Evolutionary conservation across 2,329 filamentous ascomycete species (phyloP).

Genomic region (Diaporthe velutina): DNA sequence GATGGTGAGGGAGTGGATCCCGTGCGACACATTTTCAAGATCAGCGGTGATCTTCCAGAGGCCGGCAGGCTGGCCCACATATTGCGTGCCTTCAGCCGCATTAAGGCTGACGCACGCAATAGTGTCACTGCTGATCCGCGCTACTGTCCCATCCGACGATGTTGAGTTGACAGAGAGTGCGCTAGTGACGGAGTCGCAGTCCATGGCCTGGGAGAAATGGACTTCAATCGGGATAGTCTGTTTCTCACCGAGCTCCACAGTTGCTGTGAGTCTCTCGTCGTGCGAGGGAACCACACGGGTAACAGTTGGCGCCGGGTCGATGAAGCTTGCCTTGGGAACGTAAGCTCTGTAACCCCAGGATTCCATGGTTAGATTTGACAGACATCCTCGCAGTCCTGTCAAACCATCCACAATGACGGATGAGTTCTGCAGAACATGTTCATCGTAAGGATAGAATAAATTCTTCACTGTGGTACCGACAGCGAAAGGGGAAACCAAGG

Average conservation of each 20-base stretch:
- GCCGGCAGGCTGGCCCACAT: conserved; percentile 66
- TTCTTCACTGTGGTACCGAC: conserved; percentile 70
- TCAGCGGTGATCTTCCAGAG: conserved; percentile 66
- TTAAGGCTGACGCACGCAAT: conserved; percentile 59
- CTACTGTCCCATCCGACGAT: conserved; percentile 58
- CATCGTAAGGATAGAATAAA: conserved; percentile 72
- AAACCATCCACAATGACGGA: conserved; percentile 59
- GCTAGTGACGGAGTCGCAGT: conserved; percentile 66
- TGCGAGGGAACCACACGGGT: conserved; percentile 73
- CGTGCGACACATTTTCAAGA: conserved; percentile 69
- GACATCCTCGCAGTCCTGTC: conserved; percentile 65
- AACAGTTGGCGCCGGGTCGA: conserved; percentile 66
- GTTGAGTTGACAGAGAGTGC: conserved; percentile 66
- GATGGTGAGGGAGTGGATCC: conserved; percentile 70
- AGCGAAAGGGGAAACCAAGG: conserved; percentile 69
- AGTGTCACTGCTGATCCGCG: conserved; percentile 57
- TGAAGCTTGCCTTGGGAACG: conserved; percentile 65
- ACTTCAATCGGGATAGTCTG: conserved; percentile 47
- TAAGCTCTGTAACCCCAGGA: conserved; percentile 72
- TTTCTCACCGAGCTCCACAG: conserved; percentile 53
- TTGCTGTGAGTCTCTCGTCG: conserved; percentile 54
- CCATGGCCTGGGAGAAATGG: conserved; percentile 72
- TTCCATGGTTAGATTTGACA: conserved; percentile 63
- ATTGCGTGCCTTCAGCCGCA: conserved; percentile 48
- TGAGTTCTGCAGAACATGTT: conserved; percentile 63